phyloP scores from a whole-genome alignment of 2,329 filamentous ascomycete genomes.

The Westerdykella ornata region DNA sequence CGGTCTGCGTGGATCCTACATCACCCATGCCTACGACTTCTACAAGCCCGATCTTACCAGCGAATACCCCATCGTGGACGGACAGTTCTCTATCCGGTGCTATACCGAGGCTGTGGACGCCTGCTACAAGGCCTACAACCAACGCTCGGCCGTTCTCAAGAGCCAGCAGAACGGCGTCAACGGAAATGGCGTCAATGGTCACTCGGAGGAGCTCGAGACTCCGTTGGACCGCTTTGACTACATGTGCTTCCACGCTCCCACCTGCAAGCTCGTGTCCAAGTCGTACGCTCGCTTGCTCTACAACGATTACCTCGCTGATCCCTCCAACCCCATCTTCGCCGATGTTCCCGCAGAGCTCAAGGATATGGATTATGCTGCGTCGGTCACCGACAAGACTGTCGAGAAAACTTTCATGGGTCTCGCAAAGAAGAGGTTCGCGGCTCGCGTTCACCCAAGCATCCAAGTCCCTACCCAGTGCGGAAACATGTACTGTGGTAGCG shows the following conservation, averaged over 20 bases:
- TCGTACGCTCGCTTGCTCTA: conserved; percentile 48
- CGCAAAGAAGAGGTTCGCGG: conserved; percentile 47
- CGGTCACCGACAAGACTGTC: conserved; percentile 46
- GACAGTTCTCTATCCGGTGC: conserved; percentile 49
- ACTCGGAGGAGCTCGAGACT: conserved; percentile 37
- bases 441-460: conserved; percentile 46
- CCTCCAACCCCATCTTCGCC: conserved; percentile 44
- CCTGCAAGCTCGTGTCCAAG: conserved; percentile 51
- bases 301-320: conserved; percentile 47
- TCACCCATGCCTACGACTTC: conserved; percentile 50
- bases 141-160: conserved; percentile 43
- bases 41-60: conserved; percentile 51
- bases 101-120: conserved; percentile 48
- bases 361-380: conserved; percentile 42
- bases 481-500: conserved; percentile 51
- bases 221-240: conserved; percentile 49
- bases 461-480: conserved; percentile 49
- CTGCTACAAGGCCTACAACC: conserved; percentile 51
- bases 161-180: conserved; percentile 36
- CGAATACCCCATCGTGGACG: conserved; percentile 50
- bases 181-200: conserved; percentile 29
- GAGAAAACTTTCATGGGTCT: conserved; percentile 50
- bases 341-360: conserved; percentile 46
- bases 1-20: conserved; percentile 46
- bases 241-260: conserved; percentile 51